Evolutionary conservation across 805 yeast species (phyloP).

Genomic region (Sungouiozyma ichnusensis): DNA sequence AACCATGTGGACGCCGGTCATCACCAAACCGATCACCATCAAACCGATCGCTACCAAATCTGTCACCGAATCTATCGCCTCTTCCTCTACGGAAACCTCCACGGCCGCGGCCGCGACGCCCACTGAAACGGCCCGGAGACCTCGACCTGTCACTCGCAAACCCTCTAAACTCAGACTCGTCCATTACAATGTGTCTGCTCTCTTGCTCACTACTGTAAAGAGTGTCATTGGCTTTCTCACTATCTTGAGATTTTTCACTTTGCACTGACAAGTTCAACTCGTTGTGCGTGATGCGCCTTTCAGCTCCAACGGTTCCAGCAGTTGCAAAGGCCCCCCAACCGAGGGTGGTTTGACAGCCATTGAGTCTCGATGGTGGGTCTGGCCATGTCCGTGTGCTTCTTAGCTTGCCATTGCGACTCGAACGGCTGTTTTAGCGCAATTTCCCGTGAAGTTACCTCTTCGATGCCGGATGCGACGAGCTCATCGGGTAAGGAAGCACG

Average conservation of each 20-base stretch:
- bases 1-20: slow-evolving; percentile 4
- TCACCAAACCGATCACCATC: slow-evolving; percentile 11
- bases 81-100: slow-evolving; percentile 16
- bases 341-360: no score
- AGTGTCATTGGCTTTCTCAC: not conserved
- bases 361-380: not conserved
- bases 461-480: slow-evolving; percentile 16
- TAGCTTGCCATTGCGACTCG: no score
- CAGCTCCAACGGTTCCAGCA: no score
- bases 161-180: slow-evolving; percentile 2
- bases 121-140: not conserved
- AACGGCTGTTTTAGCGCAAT: not conserved
- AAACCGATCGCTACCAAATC: slow-evolving; percentile 4
- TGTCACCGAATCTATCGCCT: slow-evolving; percentile 14
- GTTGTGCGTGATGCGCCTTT: no score
- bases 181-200: no score
- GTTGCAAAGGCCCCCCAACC: no score
- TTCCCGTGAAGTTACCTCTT: slow-evolving; percentile 9
- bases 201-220: no score
- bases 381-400: no score
- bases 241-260: not conserved
- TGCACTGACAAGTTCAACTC: no score
- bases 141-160: slow-evolving; percentile 13
- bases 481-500: slow-evolving; percentile 63
- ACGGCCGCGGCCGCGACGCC: slow-evolving; percentile 4